phyloP scores from a whole-genome alignment of 1,284 basidiomycete genomes.

The Sutorius eximius region DNA sequence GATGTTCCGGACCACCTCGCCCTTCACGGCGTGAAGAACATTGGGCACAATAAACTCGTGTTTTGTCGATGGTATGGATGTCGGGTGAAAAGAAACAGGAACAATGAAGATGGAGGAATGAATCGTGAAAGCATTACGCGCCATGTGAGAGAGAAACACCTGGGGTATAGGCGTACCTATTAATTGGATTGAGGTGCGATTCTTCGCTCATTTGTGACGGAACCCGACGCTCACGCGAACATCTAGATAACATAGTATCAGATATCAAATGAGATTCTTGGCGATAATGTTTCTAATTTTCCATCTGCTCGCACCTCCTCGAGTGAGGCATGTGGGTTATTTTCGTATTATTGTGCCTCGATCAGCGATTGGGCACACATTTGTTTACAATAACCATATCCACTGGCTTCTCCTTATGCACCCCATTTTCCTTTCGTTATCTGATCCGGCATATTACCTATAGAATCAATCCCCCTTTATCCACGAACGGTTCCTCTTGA shows the following conservation, averaged over 20 bases:
- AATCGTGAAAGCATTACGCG: constrained; percentile 27
- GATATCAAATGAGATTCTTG: not conserved
- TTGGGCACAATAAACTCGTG: accelerated
- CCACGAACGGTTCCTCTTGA: too few relatives aligned
- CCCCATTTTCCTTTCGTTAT: too few relatives aligned
- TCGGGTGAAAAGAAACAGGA: not conserved
- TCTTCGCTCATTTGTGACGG: not conserved
- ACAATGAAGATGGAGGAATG: not conserved
- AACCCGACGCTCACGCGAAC: not conserved
- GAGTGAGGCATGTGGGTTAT: not conserved
- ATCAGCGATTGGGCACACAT: not conserved
- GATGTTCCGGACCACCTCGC: constrained; percentile 13
- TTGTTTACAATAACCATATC: too few relatives aligned
- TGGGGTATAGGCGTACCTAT: constrained; percentile 15
- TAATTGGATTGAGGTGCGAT: constrained; percentile 1
- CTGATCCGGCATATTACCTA: not conserved
- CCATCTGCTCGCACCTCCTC: not conserved
- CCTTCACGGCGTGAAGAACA: constrained; percentile 9
- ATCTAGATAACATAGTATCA: not conserved
- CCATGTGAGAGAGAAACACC: constrained; percentile 23
- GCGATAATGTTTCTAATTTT: not conserved
- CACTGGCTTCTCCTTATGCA: too few relatives aligned
- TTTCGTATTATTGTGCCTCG: not conserved
- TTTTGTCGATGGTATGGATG: constrained; percentile 22
- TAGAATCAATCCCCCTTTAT: not conserved